Percentiles rank a stretch among this genome's conserved stretches.
Conservation (phyloP, 805 yeast genomes). For the Allodekkera sacchari region DNA sequence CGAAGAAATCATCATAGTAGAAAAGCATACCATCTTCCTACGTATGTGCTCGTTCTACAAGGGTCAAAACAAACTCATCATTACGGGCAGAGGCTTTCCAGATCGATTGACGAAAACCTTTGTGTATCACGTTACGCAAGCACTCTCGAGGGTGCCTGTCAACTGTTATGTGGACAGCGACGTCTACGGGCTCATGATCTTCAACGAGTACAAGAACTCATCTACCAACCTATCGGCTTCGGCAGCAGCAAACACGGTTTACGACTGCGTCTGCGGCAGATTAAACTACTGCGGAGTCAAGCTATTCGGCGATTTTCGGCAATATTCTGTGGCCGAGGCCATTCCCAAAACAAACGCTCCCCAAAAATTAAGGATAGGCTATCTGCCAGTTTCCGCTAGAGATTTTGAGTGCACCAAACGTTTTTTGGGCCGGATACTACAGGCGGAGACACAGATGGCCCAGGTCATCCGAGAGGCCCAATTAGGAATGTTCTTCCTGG, state of each 20-base stretch:
- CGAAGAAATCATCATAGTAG: constrained; percentile 33
- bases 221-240: not conserved
- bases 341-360: no score
- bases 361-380: no score
- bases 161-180: constrained; percentile 54
- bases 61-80: constrained; percentile 19
- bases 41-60: constrained; percentile 17
- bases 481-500: constrained; percentile 5
- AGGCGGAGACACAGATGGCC: not conserved
- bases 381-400: not conserved
- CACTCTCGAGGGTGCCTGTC: constrained; percentile 24
- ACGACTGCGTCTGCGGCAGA: constrained; percentile 1
- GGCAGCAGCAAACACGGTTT: not conserved
- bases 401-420: constrained; percentile 1
- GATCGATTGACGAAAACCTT: constrained; percentile 45
- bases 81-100: constrained; percentile 67
- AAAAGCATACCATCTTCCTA: constrained; percentile 44
- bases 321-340: no score
- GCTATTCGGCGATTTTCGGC: constrained; percentile 1
- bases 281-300: constrained; percentile 2
- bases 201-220: constrained; percentile 26
- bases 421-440: not conserved
- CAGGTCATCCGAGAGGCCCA: constrained; percentile 4
- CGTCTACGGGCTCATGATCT: constrained; percentile 52
- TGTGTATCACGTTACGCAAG: constrained; percentile 22